These are phyloP conservation scores for Saururus chinensis DNA, from an alignment of 164 flowering plant species.

Conservation along the genomic window DNA sequence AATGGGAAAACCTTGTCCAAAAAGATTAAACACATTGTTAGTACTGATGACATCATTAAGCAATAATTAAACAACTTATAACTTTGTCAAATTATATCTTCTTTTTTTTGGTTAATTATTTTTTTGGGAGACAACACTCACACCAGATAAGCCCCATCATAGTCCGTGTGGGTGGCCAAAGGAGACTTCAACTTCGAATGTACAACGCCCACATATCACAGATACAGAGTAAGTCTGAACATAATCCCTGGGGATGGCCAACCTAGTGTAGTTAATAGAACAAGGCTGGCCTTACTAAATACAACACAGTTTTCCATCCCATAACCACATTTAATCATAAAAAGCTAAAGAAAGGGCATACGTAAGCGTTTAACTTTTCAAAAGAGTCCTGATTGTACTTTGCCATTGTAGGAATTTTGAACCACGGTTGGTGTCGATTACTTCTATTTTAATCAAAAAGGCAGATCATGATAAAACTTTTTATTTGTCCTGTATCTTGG, in stretches of 20 bases:
- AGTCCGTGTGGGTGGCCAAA: too few relatives aligned
- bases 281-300: too few relatives aligned
- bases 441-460: not conserved
- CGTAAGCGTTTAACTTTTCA: not conserved
- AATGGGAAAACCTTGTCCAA: not conserved
- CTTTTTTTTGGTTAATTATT: too few relatives aligned
- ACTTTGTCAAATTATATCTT: not conserved
- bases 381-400: not conserved
- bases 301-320: not conserved
- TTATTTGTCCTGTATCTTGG: not conserved
- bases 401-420: not conserved
- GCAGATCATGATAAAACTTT: not conserved
- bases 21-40: not conserved
- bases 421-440: not conserved
- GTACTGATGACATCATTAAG: not conserved
- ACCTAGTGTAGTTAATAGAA: too few relatives aligned
- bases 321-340: not conserved
- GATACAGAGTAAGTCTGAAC: too few relatives aligned
- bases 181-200: too few relatives aligned
- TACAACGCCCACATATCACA: too few relatives aligned
- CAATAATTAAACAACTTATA: not conserved
- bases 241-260: too few relatives aligned
- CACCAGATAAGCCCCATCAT: too few relatives aligned
- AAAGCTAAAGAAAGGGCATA: not conserved
- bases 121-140: too few relatives aligned